Percentiles rank a stretch among this genome's conserved stretches.
Conservation (phyloP, 75 land plant species). For the Gnetum montanum region DNA sequence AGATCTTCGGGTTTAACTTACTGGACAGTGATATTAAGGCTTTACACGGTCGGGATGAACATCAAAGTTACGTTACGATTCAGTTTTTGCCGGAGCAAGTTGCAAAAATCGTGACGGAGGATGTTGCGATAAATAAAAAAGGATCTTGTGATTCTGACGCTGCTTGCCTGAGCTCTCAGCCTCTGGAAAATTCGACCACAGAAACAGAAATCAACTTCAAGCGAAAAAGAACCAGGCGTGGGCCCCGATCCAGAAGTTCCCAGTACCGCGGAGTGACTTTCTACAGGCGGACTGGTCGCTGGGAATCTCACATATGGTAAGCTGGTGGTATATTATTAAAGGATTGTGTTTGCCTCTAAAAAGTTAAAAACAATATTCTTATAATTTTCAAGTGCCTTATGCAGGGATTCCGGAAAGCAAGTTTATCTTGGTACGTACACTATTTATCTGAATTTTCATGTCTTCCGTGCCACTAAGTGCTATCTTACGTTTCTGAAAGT, state of each 20-base stretch:
- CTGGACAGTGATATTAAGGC: not conserved
- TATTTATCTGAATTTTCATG: not conserved
- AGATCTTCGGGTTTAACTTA: constrained; percentile 5
- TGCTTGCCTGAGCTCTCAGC: not conserved
- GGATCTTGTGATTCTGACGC: not conserved
- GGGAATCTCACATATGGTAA: constrained; percentile 95
- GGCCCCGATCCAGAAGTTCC: constrained; percentile 81
- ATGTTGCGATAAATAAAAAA: not conserved
- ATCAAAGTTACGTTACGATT: not conserved
- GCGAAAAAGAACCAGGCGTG: constrained; percentile 74
- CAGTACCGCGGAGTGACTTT: constrained; percentile 89
- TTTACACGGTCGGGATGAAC: not conserved
- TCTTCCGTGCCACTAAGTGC: not conserved
- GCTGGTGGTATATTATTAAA: not conserved
- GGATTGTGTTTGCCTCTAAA: not conserved
- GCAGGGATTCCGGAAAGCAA: constrained; percentile 86
- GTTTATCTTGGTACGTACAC: constrained; percentile 57
- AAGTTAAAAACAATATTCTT: not conserved
- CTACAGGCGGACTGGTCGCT: constrained; percentile 91
- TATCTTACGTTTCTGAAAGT: not conserved
- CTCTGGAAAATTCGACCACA: not conserved
- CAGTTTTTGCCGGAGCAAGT: not conserved
- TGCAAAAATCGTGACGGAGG: not conserved
- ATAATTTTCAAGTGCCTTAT: constrained; percentile 3
- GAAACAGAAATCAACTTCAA: constrained; percentile 3